Conservation (phyloP, 192 early-diverging fungal species). For the Podila epicladia region DNA sequence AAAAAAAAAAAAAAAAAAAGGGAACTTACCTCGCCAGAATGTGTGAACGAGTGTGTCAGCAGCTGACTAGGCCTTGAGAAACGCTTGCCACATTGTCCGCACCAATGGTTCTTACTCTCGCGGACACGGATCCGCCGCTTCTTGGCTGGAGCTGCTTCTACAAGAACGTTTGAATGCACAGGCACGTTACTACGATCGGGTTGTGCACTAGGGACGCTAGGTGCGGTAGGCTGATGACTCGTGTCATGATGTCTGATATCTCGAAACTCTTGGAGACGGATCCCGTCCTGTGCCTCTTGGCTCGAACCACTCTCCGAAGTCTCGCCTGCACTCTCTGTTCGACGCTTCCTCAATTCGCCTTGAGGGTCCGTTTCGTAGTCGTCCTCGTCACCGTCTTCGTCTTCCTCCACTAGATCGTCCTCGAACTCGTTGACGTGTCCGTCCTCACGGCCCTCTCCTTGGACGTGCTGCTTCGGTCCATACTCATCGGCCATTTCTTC, state of each 20-base stretch:
- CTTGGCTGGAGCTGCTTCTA: neutral
- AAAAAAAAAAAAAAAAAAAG: neutral
- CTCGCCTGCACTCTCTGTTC: neutral
- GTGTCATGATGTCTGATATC: neutral
- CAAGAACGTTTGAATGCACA: neutral
- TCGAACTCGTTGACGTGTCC: neutral
- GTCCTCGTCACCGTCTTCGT: neutral
- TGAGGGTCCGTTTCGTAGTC: neutral
- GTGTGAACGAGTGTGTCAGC: constrained; percentile 28
- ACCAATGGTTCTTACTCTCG: constrained; percentile 36
- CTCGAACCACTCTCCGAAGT: neutral
- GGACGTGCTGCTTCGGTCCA: neutral
- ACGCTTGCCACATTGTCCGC: constrained; percentile 19
- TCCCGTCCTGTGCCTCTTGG: neutral
- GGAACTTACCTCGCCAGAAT: constrained; percentile 26
- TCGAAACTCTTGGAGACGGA: neutral
- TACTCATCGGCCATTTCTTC: too few species aligned
- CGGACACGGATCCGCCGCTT: constrained; percentile 1
- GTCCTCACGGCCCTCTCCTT: neutral
- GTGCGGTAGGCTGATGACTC: too few species aligned
- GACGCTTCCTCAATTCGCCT: neutral
- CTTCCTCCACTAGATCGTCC: neutral
- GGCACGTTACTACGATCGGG: neutral
- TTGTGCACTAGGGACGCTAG: neutral
- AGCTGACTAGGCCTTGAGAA: constrained; percentile 45